Base-by-base conservation (phyloP, 306 rosid species). In the Echinosophora koreensis region DNA sequence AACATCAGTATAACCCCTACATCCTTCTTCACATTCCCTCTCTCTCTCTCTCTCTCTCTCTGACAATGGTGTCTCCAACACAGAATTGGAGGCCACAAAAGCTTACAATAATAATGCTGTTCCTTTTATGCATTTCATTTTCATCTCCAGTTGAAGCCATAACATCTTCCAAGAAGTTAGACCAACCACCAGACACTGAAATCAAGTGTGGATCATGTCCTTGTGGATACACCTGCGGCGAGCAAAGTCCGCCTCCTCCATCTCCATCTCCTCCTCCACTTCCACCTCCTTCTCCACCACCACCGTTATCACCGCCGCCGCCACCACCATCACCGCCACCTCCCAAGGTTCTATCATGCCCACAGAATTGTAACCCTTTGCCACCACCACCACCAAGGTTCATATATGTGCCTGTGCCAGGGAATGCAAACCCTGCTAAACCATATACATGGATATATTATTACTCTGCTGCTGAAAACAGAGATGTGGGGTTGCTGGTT, bases 151-250 rank as follows among this genome's bases (percentile, higher is more conserved):
- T n/a, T 41, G 63, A 44, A 80, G 59, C 72, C 41, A 70, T 71
- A 54, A n/a, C 76, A 28, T 16, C 87, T 47, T 28, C 84, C 11
- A 66, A 69, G 69, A 86, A 81, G 62, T 49, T 80, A 49, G 88
- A 74, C 51, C 77, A 88, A 49, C 70, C 86, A 64, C 12, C 77
- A 57, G 34, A 86, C 63, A 27, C 84, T 1, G 90, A 80, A 47
- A 83, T 95, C 56, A 95, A 89, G 80, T 95, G 98, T 62, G 97
- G 97, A 60, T 56, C 96, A 18, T 92, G 97, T 80, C 96, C 96
- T 74, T 95, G 98, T 76, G 81, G 74, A 14, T 15, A 79, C 66
- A 82, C 97, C 3, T 95, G 97, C 58, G 79, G 17, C 41, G 90
- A 83, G 61, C 84, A 86, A 51, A 80, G 58, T 68, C 70, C 86